Evolutionary conservation across 257 asterid species (phyloP), one percentile per base, ranked within the genome.

Genomic region (Solanum microdontum): DNA sequence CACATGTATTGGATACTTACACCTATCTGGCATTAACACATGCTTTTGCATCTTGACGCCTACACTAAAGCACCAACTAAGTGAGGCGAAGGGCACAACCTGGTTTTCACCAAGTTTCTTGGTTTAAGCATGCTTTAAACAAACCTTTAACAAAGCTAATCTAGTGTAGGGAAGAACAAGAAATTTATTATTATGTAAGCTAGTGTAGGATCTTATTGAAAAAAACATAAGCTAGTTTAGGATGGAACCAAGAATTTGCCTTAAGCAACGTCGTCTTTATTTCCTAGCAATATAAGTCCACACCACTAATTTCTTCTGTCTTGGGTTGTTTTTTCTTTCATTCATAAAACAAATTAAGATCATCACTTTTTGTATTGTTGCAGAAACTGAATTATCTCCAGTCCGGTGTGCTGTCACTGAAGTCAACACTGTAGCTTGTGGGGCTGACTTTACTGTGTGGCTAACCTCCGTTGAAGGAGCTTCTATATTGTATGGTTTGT

Each of bases 401-500:
- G 94, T 97, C 62, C 94, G 93, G 37, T 97, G 97, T 91, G 91
- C 88, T 77, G 93, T 93, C 76, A 85, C 98, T 88, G 98, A 94
- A 10, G 96, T 92, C 40, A 90, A 89, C 77, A 87, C 92, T 84
- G 90, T 93, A 66, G 93, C 93, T 70, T 96, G 99, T 90, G 99
- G 99, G 69, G 99, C 93, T 82, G 99, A 97, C 9, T 97, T 97
- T 90, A 96, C 99, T 5, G 99, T 93, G 85, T 97, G 99, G 99
- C 90, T 97, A 89, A 97, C 99, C 84, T 89, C 98, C 66, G 88
- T 84, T 39, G 98, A 96, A 93, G 99, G 99, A 91, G 92, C 99
- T 89, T 93, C 99, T 79, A 97, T 96, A 92, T 64, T 95, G 99
- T 97, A 96, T 89, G 96, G 93, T 92, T 93, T 91, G 85, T 88